Conservation (phyloP, 441 rosid species). For the Sinapis alba region DNA sequence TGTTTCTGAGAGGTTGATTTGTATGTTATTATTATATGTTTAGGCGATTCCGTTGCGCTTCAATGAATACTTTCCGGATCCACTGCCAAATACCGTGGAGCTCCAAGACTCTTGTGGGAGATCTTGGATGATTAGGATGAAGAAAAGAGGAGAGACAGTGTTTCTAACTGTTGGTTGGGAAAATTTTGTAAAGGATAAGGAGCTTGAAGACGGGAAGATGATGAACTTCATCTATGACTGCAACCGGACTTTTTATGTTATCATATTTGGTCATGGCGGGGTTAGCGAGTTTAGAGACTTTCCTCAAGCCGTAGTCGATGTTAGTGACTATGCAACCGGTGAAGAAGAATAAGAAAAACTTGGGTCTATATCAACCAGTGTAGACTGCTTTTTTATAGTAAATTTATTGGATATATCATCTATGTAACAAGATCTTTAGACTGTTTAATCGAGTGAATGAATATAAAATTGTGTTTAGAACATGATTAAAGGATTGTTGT, state of each 20-base stretch:
- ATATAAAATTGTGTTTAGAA: background rate
- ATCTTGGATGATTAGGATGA: conserved; percentile 26
- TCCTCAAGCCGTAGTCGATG: conserved; percentile 16
- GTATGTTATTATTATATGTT: background rate
- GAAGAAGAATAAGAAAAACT: conserved; percentile 11
- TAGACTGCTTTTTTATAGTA: too few relatives aligned
- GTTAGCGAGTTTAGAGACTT: conserved; percentile 15
- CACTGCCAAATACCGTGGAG: conserved; percentile 21
- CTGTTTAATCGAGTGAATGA: too few relatives aligned
- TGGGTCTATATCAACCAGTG: too few relatives aligned
- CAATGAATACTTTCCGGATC: conserved; percentile 20
- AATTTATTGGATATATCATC: too few relatives aligned
- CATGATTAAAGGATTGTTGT: background rate
- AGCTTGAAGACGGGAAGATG: conserved; percentile 34
- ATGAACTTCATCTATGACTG: conserved; percentile 27
- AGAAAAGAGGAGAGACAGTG: conserved; percentile 22
- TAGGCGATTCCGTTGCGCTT: conserved; percentile 19
- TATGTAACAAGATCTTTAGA: too few relatives aligned
- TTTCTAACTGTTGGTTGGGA: conserved; percentile 28
- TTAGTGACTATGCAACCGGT: conserved; percentile 22
- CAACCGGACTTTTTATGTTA: conserved; percentile 12
- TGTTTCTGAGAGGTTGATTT: background rate
- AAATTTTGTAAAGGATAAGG: conserved; percentile 13
- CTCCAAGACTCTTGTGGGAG: conserved; percentile 10
- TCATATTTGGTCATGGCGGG: conserved; percentile 4